Base-by-base conservation (phyloP, 2,329 filamentous ascomycete genomes). In the Penicillium occitanis region DNA sequence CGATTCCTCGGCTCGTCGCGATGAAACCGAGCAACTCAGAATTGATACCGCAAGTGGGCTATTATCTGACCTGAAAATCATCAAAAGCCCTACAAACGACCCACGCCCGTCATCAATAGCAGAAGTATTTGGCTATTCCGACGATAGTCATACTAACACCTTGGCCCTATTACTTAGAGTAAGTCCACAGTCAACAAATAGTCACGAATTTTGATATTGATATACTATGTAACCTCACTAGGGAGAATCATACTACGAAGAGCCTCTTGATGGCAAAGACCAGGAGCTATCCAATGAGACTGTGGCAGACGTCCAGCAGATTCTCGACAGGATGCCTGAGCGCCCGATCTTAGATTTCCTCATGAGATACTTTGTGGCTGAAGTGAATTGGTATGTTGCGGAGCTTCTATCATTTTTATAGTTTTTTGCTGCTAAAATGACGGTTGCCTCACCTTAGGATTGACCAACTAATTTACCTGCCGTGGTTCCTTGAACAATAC, bases 101-200 rank as follows among this genome's bases (percentile, higher is more conserved):
- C 17, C 17, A n/a, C 17, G 5, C 5, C 5, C 5, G n/a, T 46
- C 57, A 37, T 46, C 57, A 3, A 6, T 60, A 19, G 57, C 40
- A 17, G 37, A 46, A 5, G 5, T 46, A 46, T 60, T 60, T 46
- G 57, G 57, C 42, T 60, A 60, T 46, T 60, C 17, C 10, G 22
- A 60, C 14, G 57, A 60, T 11, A 60, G 57, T n/a, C 11, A 60
- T 14, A 46, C 33, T 19, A 60, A 60, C 22, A 60, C 57, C n/a
- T n/a, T 60, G n/a, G 57, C 57, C 17, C 37, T 60, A 6, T 25
- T 60, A 3, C 57, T 14, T 5, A 60, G 10, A 17, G 57, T 60
- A 25, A 46, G 46, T 25, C 11, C 3, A 25, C 2, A 19, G 5
- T 13, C 2, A 13, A 48, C 1, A 6, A 17, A 25, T 5, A 22